Conservation (phyloP, 176 grass and related monocot genomes). For the Phoenix roebelenii region DNA sequence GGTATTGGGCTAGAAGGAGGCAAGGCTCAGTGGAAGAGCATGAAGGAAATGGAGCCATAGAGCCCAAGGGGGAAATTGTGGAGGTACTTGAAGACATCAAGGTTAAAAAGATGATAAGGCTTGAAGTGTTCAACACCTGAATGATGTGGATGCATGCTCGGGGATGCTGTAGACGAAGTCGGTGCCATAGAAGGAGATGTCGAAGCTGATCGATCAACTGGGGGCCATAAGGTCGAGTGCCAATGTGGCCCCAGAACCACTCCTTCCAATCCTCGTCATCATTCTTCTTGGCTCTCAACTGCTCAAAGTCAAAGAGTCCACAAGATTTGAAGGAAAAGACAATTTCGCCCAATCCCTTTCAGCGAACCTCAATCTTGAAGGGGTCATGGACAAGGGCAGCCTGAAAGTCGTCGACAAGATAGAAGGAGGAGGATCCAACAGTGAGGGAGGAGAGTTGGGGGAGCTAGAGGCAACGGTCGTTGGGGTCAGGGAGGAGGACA, state of each 20-base stretch:
- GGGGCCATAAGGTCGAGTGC: constrained; percentile 59
- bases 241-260: constrained; percentile 76
- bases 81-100: constrained; percentile 82
- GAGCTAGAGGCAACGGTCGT: constrained; percentile 42
- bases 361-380: constrained; percentile 54
- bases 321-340: constrained; percentile 85
- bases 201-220: constrained; percentile 82
- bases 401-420: constrained; percentile 52
- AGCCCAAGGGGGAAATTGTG: constrained; percentile 80
- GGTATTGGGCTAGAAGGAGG: constrained; percentile 85
- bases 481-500: constrained; percentile 59
- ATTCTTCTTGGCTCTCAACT: constrained; percentile 37
- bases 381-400: constrained; percentile 54
- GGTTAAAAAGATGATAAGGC: constrained; percentile 83
- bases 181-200: constrained; percentile 73
- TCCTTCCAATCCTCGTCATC: constrained; percentile 68
- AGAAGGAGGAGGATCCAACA: constrained; percentile 39
- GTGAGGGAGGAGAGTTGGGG: constrained; percentile 24
- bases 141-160: constrained; percentile 64
- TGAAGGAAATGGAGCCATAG: constrained; percentile 88
- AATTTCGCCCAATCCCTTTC: constrained; percentile 26
- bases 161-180: constrained; percentile 91
- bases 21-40: constrained; percentile 56
- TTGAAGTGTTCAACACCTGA: constrained; percentile 68
- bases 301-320: constrained; percentile 89